Percentiles rank a stretch among this genome's conserved stretches.
Evolutionary conservation across 2,329 filamentous ascomycete genomes (phyloP).

Genomic region (Exophiala oligosperma): DNA sequence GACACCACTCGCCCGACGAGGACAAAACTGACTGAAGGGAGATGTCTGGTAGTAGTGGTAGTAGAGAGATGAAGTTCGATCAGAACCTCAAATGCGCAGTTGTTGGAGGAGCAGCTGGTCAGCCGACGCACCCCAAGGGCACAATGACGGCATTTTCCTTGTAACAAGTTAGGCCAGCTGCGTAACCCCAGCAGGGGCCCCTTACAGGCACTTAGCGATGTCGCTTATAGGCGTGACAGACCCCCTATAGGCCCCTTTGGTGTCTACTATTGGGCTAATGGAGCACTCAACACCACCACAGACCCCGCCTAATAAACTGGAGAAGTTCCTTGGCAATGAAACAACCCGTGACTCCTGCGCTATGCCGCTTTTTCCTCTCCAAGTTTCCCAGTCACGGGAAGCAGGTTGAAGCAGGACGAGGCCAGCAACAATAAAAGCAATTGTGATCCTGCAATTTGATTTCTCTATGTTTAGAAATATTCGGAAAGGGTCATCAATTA

Average conservation of each 20-base stretch:
- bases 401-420: too few species aligned
- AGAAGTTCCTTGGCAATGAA: background rate
- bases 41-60: background rate
- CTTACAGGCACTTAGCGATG: background rate
- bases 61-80: background rate
- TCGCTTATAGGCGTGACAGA: too few species aligned
- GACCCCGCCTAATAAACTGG: background rate
- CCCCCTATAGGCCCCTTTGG: too few species aligned
- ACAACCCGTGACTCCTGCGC: background rate
- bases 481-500: background rate
- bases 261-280: too few species aligned
- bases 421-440: too few species aligned
- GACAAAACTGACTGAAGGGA: background rate
- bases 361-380: conserved; percentile 14
- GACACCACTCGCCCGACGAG: too few species aligned
- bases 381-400: background rate
- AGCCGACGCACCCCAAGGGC: conserved; percentile 12
- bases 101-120: conserved; percentile 9
- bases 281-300: background rate
- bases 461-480: background rate
- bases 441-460: background rate
- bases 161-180: too few species aligned
- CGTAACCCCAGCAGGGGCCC: background rate
- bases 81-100: background rate
- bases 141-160: conserved; percentile 12